A percentile compares a stretch with the other conserved stretches of the same genome.
phyloP scores from a whole-genome alignment of 306 rosid species.

The Gastrolobium villosum region DNA sequence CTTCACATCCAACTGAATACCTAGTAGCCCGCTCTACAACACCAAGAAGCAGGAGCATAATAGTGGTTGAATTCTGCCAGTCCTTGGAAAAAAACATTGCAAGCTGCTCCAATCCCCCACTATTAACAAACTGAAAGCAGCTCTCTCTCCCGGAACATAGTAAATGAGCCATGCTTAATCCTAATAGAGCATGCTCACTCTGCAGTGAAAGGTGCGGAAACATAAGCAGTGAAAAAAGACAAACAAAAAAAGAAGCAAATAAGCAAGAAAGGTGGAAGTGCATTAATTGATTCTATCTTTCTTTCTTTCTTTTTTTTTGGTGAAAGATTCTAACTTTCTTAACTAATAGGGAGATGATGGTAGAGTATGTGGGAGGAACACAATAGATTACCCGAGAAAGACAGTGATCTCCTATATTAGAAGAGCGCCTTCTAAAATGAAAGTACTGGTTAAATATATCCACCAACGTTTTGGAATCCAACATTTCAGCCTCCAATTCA shows the following conservation, averaged over 20 bases:
- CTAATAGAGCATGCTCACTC: constrained; percentile 74
- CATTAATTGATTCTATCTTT: constrained; percentile 18
- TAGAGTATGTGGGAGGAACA: constrained; percentile 39
- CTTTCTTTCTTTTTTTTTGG: no score
- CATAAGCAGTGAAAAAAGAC: constrained; percentile 10
- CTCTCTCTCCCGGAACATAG: constrained; percentile 93
- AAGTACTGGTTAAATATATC: constrained; percentile 70
- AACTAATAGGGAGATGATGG: constrained; percentile 27
- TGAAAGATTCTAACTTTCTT: constrained; percentile 35
- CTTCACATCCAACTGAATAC: constrained; percentile 93
- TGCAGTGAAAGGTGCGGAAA: constrained; percentile 60
- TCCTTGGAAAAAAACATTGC: constrained; percentile 59
- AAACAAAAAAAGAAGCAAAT: constrained; percentile 34
- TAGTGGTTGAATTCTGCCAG: constrained; percentile 69
- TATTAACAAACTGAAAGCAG: constrained; percentile 83
- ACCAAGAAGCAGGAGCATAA: constrained; percentile 80
- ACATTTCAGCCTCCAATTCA: constrained; percentile 68
- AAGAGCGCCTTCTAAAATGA: constrained; percentile 55
- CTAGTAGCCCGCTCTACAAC: constrained; percentile 90
- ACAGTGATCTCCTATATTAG: constrained; percentile 54
- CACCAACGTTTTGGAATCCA: constrained; percentile 78
- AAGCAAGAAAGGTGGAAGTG: constrained; percentile 17
- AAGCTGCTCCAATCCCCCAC: constrained; percentile 94
- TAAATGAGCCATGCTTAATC: constrained; percentile 90
- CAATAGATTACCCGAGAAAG: constrained; percentile 69